phyloP scores from a whole-genome alignment of 495 filamentous ascomycete species.

The Penicillium silybi region DNA sequence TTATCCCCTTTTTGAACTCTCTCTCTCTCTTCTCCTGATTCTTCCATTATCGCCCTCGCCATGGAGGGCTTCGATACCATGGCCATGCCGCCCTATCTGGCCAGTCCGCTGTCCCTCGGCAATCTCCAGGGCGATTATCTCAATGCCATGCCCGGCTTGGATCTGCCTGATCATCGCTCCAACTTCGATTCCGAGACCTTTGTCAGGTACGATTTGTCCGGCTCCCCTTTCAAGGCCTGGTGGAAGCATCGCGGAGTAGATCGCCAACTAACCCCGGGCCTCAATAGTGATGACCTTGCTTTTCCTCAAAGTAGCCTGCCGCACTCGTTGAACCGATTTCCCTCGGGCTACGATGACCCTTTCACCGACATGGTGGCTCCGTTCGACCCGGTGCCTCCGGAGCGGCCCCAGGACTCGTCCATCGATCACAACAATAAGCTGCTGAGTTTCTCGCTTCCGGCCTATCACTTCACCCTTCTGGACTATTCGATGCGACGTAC shows the following conservation, averaged over 20 bases:
- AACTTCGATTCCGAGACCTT: constrained; percentile 59
- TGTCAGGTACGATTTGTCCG: constrained; percentile 47
- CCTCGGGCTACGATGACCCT: constrained; percentile 62
- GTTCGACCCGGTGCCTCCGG: constrained; percentile 48
- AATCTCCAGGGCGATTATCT: constrained; percentile 54
- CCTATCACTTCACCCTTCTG: constrained; percentile 63
- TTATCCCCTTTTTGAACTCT: constrained; percentile 7
- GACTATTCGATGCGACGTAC: constrained; percentile 62
- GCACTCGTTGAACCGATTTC: constrained; percentile 36
- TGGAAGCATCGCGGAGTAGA: not conserved
- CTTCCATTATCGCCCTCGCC: constrained; percentile 20
- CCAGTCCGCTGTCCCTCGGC: constrained; percentile 50
- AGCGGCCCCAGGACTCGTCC: constrained; percentile 39
- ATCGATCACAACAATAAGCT: constrained; percentile 74
- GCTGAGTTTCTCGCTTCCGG: constrained; percentile 70
- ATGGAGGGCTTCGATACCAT: constrained; percentile 66
- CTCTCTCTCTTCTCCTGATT: constrained; percentile 8
- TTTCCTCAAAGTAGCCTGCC: constrained; percentile 36
- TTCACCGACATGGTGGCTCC: constrained; percentile 52
- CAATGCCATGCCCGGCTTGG: constrained; percentile 49
- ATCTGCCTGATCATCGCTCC: constrained; percentile 51
- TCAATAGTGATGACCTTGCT: constrained; percentile 38
- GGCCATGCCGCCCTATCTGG: constrained; percentile 57
- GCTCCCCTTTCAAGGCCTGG: not conserved
- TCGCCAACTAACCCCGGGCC: not conserved